Evolutionary conservation across 192 early-diverging fungal genomes (phyloP).

Genomic region (Backusella circina): DNA sequence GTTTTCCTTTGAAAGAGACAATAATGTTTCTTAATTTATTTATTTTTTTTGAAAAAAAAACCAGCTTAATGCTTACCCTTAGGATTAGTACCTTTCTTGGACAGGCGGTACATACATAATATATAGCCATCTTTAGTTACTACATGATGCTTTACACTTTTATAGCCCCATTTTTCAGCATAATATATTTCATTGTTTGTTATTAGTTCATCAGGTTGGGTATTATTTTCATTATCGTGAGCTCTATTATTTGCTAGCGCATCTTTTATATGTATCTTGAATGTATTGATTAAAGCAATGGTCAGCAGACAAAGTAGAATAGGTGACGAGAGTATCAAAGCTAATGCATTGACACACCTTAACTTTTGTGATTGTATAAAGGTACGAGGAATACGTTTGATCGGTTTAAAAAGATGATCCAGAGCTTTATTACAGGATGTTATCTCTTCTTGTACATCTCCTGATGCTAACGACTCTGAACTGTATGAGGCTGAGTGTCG

Average conservation of each 20-base stretch:
- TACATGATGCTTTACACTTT: slow-evolving; percentile 1
- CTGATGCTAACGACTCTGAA: background rate
- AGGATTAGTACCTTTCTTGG: background rate
- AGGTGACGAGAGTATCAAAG: background rate
- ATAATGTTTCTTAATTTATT: background rate
- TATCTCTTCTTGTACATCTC: background rate
- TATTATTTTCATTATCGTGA: background rate
- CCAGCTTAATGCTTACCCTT: background rate
- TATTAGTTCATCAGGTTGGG: slow-evolving; percentile 7
- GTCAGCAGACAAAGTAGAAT: background rate
- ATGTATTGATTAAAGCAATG: background rate
- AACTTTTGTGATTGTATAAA: background rate
- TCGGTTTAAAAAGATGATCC: background rate
- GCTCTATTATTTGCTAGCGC: background rate
- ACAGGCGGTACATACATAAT: slow-evolving; percentile 13
- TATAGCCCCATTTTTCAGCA: slow-evolving; percentile 25
- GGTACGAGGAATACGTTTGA: background rate
- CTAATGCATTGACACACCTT: background rate
- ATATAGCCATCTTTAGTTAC: slow-evolving; percentile 26
- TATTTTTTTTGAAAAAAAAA: background rate
- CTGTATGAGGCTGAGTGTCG: background rate
- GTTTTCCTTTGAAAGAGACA: slow-evolving; percentile 35
- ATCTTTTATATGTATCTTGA: background rate
- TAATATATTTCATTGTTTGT: slow-evolving; percentile 23
- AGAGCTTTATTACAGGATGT: background rate